Percentiles rank a stretch among this genome's conserved stretches.
These are phyloP conservation scores for Pseudozyma sp. DNA, from an alignment of 1,284 basidiomycete genomes.

Conservation along the genomic window DNA sequence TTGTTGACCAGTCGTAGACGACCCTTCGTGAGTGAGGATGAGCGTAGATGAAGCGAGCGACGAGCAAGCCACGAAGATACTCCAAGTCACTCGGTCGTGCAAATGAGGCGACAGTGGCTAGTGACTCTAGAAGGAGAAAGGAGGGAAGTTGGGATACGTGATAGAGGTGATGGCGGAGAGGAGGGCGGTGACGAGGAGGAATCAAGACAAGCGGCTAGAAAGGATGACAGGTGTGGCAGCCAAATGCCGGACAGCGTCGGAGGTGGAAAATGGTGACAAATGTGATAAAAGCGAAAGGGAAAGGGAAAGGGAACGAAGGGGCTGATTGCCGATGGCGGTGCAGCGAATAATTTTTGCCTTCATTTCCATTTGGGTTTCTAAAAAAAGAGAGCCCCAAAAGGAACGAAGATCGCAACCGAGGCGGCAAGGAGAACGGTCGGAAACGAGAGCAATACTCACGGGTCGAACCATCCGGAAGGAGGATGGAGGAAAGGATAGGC, in stretches of 20 bases:
- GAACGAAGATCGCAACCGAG: not conserved
- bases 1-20: constrained; percentile 15
- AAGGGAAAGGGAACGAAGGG: not conserved
- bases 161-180: not conserved
- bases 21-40: not conserved
- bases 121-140: too few species aligned
- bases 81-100: too few species aligned
- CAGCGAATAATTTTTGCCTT: too few species aligned
- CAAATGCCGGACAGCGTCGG: constrained; percentile 19
- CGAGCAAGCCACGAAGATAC: not conserved
- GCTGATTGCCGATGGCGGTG: constrained; percentile 1
- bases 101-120: too few species aligned
- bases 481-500: constrained; percentile 18
- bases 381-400: not conserved
- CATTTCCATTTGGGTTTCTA: too few species aligned
- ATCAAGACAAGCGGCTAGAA: not conserved
- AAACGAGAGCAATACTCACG: constrained; percentile 22
- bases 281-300: constrained; percentile 4
- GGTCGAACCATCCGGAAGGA: constrained; percentile 24
- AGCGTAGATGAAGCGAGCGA: not conserved
- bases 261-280: constrained; percentile 9
- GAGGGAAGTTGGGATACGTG: not conserved
- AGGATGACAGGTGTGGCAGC: constrained; percentile 12
- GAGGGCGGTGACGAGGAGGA: not conserved
- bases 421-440: too few species aligned